A percentile compares a stretch with the other conserved stretches of the same genome.
Evolutionary conservation across 2,329 filamentous ascomycete genomes (phyloP).

Genomic region (Penicillium sp.): DNA sequence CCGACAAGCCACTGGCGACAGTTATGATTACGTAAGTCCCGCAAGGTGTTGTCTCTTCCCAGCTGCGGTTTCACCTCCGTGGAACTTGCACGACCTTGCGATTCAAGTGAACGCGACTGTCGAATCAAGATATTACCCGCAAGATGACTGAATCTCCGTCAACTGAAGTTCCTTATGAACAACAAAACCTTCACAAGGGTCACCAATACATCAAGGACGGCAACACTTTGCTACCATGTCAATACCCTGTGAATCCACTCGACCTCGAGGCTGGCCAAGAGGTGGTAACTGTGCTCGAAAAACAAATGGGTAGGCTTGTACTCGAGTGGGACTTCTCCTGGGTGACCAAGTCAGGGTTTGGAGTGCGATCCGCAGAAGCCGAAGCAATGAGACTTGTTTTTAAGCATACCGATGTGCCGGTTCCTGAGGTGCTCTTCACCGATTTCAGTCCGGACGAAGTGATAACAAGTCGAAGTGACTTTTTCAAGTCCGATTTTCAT

Average conservation of each 20-base stretch:
- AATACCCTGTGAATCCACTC: neutral
- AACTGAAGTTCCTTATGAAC: neutral
- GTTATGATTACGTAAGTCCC: no score
- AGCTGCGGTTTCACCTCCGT: no score
- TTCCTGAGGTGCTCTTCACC: constrained; percentile 18
- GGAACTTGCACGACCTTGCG: neutral
- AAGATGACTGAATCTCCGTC: constrained; percentile 3
- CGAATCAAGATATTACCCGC: neutral
- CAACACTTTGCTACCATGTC: constrained; percentile 8
- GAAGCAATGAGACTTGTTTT: constrained; percentile 24
- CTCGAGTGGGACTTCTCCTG: no score
- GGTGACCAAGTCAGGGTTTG: constrained; percentile 17
- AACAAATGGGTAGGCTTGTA: constrained; percentile 16
- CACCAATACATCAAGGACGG: no score
- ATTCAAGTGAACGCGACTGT: neutral
- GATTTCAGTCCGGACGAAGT: neutral
- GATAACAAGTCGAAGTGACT: neutral
- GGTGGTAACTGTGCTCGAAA: constrained; percentile 15
- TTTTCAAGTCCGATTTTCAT: constrained; percentile 1
- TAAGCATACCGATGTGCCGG: constrained; percentile 19
- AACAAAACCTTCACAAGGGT: no score
- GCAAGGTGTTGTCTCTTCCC: no score
- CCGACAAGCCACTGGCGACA: no score
- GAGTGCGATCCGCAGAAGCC: constrained; percentile 17
- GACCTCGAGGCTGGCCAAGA: constrained; percentile 11